A percentile compares a stretch with the other conserved stretches of the same genome.
Conservation (phyloP, 768 basidiomycete genomes). For the Trametes gibbosa region DNA sequence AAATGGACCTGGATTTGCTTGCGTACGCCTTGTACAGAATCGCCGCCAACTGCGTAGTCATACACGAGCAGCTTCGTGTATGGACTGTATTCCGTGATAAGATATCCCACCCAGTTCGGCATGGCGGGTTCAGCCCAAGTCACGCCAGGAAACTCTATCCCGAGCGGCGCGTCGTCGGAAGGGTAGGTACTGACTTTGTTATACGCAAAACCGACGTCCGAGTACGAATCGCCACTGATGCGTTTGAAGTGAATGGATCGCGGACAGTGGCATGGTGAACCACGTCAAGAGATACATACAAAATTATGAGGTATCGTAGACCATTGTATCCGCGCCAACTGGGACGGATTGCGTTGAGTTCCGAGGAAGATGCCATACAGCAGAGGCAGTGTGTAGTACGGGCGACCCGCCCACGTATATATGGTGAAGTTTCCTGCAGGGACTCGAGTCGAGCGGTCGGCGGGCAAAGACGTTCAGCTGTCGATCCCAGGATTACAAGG, state of each 20-base stretch:
- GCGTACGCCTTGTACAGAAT: conserved; percentile 40
- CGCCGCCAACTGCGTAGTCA: conserved; percentile 57
- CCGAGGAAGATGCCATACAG: neutral
- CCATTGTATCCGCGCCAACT: conserved; percentile 44
- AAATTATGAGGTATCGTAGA: conserved; percentile 47
- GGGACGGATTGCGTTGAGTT: conserved; percentile 9
- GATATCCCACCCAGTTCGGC: conserved; percentile 64
- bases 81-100: conserved; percentile 39
- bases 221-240: conserved; percentile 60
- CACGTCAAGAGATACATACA: conserved; percentile 40
- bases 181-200: conserved; percentile 28
- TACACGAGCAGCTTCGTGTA: conserved; percentile 46
- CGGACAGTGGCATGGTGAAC: neutral
- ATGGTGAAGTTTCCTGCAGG: too few species aligned
- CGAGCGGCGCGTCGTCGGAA: conserved; percentile 43
- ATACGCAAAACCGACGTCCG: conserved; percentile 35
- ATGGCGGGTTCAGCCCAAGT: conserved; percentile 45
- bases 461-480: too few species aligned
- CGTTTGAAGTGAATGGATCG: neutral
- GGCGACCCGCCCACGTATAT: too few species aligned
- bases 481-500: too few species aligned
- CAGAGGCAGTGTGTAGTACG: too few species aligned
- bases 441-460: too few species aligned
- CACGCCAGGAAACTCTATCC: conserved; percentile 47
- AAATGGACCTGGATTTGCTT: conserved; percentile 42